phyloP scores from a whole-genome alignment of 1,284 basidiomycete species.

The Apiotrichum laibachii region DNA sequence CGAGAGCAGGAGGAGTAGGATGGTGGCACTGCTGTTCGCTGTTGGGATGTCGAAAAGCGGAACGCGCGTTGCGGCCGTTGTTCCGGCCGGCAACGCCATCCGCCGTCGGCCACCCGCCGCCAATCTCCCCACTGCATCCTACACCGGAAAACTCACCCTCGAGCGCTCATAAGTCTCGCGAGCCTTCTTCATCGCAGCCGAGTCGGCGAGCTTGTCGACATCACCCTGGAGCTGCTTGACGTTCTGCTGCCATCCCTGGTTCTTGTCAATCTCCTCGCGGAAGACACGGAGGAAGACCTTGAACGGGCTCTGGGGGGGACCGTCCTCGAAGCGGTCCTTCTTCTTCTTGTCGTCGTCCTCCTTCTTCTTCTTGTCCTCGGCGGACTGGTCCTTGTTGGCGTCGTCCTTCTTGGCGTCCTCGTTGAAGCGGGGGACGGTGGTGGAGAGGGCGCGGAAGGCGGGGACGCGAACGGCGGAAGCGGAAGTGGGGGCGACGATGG shows the following conservation, averaged over 20 bases:
- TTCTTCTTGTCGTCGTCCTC: conserved; percentile 18
- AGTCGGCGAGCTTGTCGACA: conserved; percentile 94
- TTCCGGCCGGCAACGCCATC: background rate
- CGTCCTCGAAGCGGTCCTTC: conserved; percentile 25
- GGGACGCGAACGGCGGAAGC: too few relatives aligned
- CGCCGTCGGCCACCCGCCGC: background rate
- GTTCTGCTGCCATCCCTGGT: conserved; percentile 90
- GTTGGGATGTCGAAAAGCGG: too few relatives aligned
- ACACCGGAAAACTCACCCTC: conserved; percentile 61
- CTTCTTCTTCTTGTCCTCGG: conserved; percentile 16
- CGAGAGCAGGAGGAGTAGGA: too few relatives aligned
- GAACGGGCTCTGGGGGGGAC: conserved; percentile 81
- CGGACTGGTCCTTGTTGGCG: too few relatives aligned
- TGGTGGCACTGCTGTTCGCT: too few relatives aligned
- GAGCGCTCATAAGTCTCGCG: conserved; percentile 89
- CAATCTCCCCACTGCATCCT: background rate
- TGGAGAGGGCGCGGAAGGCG: conserved; percentile 2
- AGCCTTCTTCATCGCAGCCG: conserved; percentile 91
- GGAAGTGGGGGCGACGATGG: background rate
- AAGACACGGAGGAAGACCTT: conserved; percentile 94
- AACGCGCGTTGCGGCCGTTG: too few relatives aligned
- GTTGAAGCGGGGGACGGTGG: conserved; percentile 1
- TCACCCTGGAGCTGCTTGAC: conserved; percentile 96
- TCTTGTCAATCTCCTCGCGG: conserved; percentile 87
- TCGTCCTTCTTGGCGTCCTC: too few relatives aligned